phyloP scores from a whole-genome alignment of 306 rosid genomes.

The Elaeagnus macrophylla region DNA sequence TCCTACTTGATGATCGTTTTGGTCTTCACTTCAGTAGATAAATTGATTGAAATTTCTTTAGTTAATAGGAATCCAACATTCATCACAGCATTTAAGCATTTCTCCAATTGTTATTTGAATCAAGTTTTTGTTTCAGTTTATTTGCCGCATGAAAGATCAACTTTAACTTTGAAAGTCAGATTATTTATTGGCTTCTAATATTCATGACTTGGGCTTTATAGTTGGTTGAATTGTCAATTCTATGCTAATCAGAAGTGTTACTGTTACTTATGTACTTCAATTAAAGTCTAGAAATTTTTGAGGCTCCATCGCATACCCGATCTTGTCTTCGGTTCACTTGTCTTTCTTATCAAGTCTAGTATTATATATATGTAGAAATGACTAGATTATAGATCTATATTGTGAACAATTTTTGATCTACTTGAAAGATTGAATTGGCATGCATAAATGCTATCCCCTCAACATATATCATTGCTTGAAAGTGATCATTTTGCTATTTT shows the following conservation, averaged over 20 bases:
- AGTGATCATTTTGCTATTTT: background rate
- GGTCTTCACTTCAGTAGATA: too few relatives aligned
- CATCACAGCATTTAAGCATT: too few relatives aligned
- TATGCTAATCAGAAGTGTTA: background rate
- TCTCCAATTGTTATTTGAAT: too few relatives aligned
- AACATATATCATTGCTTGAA: slow-evolving; percentile 1
- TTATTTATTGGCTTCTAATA: background rate
- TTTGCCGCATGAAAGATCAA: background rate
- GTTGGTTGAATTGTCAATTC: background rate
- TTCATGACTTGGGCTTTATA: slow-evolving; percentile 2
- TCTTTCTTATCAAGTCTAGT: too few relatives aligned
- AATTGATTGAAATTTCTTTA: too few relatives aligned
- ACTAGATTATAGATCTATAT: background rate
- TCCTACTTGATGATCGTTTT: too few relatives aligned
- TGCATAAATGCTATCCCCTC: background rate
- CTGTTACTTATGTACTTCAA: background rate
- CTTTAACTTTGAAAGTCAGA: background rate
- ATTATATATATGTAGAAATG: too few relatives aligned
- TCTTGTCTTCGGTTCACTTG: too few relatives aligned
- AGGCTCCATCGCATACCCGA: too few relatives aligned
- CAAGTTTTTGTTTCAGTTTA: background rate
- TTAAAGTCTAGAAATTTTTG: background rate
- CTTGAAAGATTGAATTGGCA: background rate
- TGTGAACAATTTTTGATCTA: background rate
- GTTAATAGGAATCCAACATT: too few relatives aligned